Evolutionary conservation across 192 early-diverging fungal species (phyloP), one percentile per base, ranked within the genome.

Genomic region (Entomortierella chlamydospora): DNA sequence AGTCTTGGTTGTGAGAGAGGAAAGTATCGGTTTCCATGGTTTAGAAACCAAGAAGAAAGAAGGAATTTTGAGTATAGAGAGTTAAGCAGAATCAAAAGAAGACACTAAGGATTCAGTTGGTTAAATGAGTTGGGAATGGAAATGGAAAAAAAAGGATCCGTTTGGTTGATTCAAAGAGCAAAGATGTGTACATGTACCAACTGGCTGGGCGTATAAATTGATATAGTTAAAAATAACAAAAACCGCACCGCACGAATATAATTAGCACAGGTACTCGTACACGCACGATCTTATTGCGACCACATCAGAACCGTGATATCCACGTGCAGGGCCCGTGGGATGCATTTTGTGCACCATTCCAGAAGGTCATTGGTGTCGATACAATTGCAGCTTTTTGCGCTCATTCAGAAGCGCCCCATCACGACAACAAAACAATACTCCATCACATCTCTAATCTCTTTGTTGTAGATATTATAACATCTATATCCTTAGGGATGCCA

Each of bases 1-100:
- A 61, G 17, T 70, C 68, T 70, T 51, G 41, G 37, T 68, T 30
- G n/a, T 61, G 49, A n/a, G 45, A 31, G 17, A 74, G 52, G 30
- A 74, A 74, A 51, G 72, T 39, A 33, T 67, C 57, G 59, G 61
- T 41, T 74, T 74, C 72, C 72, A 74, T 74, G 41, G 15, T 45
- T 25, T 17, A 10, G 28, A 29, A 26, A 12, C 4, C 17, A 54
- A 33, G 18, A 55, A 39, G 53, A 57, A 42, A 30, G 26, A 55
- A 47, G 22, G 54, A 2, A 12, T 41, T 25, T 18, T 45, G 55
- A 47, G 29, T 22, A 41, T n/a, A 52, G 20, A 31, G 30, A n/a
- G 26, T 60, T 7, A 22, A 34, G 31, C 12, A 39, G 18, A 31
- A 22, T 18, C 11, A 13, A 41, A 41, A 41, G 39, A 41, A 41